Conservation (phyloP, 805 yeast genomes). For the Ogataea thermomethanolica region DNA sequence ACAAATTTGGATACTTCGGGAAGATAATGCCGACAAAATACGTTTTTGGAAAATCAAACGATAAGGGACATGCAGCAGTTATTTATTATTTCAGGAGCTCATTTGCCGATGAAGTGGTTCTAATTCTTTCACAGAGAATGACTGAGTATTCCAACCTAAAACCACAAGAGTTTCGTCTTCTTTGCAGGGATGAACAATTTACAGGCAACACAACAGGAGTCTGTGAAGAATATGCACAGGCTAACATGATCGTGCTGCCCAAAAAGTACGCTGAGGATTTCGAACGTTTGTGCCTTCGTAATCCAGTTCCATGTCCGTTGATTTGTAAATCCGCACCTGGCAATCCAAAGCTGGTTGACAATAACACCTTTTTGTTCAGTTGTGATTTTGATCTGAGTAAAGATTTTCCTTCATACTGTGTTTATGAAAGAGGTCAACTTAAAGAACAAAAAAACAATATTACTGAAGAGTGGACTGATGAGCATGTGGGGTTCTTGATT, state of each 20-base stretch:
- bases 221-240: slow-evolving; percentile 34
- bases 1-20: no score
- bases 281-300: slow-evolving; percentile 33
- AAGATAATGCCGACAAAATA: not conserved
- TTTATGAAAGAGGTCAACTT: slow-evolving; percentile 34
- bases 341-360: slow-evolving; percentile 23
- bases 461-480: slow-evolving; percentile 31
- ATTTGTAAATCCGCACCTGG: slow-evolving; percentile 22
- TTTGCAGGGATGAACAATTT: slow-evolving; percentile 5
- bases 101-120: no score
- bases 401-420: slow-evolving; percentile 36
- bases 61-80: not conserved
- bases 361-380: slow-evolving; percentile 12
- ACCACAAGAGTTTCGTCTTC: slow-evolving; percentile 8
- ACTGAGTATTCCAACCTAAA: not conserved
- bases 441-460: slow-evolving; percentile 26
- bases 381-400: slow-evolving; percentile 30
- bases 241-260: slow-evolving; percentile 38
- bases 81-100: no score
- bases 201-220: slow-evolving; percentile 14
- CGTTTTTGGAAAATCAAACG: not conserved
- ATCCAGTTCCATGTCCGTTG: slow-evolving; percentile 40
- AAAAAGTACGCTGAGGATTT: slow-evolving; percentile 33
- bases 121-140: not conserved
- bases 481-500: slow-evolving; percentile 39